phyloP scores from a whole-genome alignment of 2,329 filamentous ascomycete species.

The Cercospora canescens region DNA sequence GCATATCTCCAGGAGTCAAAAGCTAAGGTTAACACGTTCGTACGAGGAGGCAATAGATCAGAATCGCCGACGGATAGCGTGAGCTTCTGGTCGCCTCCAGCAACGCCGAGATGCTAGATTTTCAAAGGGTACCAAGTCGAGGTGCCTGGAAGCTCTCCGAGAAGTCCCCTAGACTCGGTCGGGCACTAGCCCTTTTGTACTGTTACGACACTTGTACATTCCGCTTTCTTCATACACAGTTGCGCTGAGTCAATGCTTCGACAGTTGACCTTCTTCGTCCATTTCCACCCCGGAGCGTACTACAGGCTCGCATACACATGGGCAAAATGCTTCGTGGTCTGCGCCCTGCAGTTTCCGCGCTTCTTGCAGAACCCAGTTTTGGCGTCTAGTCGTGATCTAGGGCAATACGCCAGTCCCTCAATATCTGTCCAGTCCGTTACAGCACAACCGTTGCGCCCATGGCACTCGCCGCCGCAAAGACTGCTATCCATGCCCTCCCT shows the following conservation, averaged over 20 bases:
- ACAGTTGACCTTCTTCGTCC: neutral
- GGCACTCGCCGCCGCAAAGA: neutral
- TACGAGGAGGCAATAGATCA: neutral
- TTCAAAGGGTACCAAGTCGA: neutral
- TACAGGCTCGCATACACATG: neutral
- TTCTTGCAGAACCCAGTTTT: neutral
- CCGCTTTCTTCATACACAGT: neutral
- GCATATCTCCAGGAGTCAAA: neutral
- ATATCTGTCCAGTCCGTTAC: neutral
- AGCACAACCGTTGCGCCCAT: neutral
- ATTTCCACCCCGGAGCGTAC: neutral
- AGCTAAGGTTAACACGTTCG: neutral
- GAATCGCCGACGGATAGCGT: conserved; percentile 9
- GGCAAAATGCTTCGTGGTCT: neutral
- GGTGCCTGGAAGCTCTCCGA: neutral
- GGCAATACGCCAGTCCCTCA: neutral
- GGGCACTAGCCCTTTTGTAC: neutral
- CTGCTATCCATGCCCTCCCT: neutral
- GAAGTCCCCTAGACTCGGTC: neutral
- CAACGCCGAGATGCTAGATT: neutral
- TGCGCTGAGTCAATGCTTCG: neutral
- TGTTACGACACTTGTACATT: neutral
- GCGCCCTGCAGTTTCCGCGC: neutral
- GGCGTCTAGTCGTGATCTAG: neutral
- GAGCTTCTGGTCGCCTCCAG: conserved; percentile 3